Base-by-base conservation (phyloP, 495 filamentous ascomycete genomes). In the Thozetella sp. region DNA sequence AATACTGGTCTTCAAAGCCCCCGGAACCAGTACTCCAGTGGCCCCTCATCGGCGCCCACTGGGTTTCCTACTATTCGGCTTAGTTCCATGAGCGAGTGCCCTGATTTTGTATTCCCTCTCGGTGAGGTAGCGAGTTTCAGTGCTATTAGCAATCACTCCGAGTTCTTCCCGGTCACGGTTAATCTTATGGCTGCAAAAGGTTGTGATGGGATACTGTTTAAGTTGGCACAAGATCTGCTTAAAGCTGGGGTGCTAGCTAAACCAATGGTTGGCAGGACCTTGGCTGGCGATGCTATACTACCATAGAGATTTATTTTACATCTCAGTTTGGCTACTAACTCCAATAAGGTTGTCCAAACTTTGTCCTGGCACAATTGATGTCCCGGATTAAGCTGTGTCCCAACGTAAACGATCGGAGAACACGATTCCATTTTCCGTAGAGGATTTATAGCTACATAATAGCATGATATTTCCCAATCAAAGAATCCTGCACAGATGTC, bases 191-290 rank as follows among this genome's bases (percentile, higher is more conserved):
- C 81, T 2, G 82, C 85, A 2, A 80, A 81, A 48, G 86, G 86
- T 0, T 90, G 88, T 58, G 88, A 90, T 71, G 76, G 80, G 0
- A 73, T 89, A 69, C 66, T 89, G 48, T 83, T 80, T 15, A 76
- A 71, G 27, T 64, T 89, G 43, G 78, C 85, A n/a, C 66, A 77
- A 56, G 83, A 82, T 26, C 57, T 90, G 24, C 67, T 77, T 0
- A 62, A 66, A 27, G 74, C 68, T 0, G 85, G 84, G 0, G 79
- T 89, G n/a, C n/a, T n/a, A n/a, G n/a, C n/a, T n/a, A n/a, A n/a
- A n/a, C n/a, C n/a, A n/a, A n/a, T n/a, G n/a, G n/a, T n/a, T n/a
- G n/a, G n/a, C n/a, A n/a, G n/a, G n/a, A n/a, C n/a, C n/a, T n/a
- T n/a, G n/a, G n/a, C n/a, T n/a, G n/a, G n/a, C n/a, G n/a, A n/a